Conservation (phyloP, 169 alveolate genomes). For the Plasmodium fragile region DNA sequence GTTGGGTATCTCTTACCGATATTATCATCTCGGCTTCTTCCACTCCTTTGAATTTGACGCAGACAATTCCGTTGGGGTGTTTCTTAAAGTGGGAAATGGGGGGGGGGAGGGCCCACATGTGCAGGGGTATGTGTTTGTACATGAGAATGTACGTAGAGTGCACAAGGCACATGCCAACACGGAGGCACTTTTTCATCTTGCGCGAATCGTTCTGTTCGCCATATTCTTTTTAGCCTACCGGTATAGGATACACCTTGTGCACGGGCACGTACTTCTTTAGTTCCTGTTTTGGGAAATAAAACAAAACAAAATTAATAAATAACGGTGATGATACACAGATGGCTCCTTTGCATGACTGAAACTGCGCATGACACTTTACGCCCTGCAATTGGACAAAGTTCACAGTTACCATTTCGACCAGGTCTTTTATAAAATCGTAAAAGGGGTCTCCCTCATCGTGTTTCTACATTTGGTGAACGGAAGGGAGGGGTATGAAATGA, state of each 20-base stretch:
- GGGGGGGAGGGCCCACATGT: slow-evolving; percentile 20
- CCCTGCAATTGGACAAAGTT: background rate
- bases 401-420: slow-evolving; percentile 55
- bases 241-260: slow-evolving; percentile 73
- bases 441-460: slow-evolving; percentile 82
- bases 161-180: slow-evolving; percentile 71
- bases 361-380: background rate
- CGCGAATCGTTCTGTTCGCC: background rate
- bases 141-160: background rate
- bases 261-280: slow-evolving; percentile 58
- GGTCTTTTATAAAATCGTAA: slow-evolving; percentile 73
- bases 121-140: background rate
- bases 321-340: background rate
- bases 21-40: slow-evolving; percentile 87
- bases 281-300: slow-evolving; percentile 25
- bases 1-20: slow-evolving; percentile 48
- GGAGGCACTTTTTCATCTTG: slow-evolving; percentile 73
- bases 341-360: background rate
- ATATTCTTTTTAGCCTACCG: slow-evolving; percentile 54
- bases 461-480: slow-evolving; percentile 48
- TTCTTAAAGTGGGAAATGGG: slow-evolving; percentile 82
- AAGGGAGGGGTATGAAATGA: background rate
- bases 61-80: slow-evolving; percentile 91
- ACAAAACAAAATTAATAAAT: background rate
- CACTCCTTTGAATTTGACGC: slow-evolving; percentile 87